Evolutionary conservation across 495 filamentous ascomycete species (phyloP), one percentile per base, ranked within the genome.

Genomic region (Hypoxylon crocopeplum): DNA sequence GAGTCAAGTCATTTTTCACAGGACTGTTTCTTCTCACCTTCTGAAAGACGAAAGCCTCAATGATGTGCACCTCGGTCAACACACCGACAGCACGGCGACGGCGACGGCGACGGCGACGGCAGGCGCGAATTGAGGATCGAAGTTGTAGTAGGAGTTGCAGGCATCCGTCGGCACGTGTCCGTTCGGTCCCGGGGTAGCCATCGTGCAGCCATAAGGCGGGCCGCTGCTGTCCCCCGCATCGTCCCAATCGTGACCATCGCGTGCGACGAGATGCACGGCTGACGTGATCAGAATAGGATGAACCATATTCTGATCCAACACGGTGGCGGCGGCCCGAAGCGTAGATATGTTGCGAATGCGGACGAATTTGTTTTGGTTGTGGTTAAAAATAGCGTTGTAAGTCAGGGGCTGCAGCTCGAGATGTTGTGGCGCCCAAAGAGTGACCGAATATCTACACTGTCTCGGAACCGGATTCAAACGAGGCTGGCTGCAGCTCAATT

Each of bases 121-220:
- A 19, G 70, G 69, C 20, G 40, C 61, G 44, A 71, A 74, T 37
- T 64, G 67, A 8, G 73, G 72, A 51, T 75, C 58, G 48, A 66
- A 78, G 48, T 71, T 71, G 62, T 76, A 81, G 37, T 75, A 68
- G 2, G 76, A 61, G 53, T 76, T 73, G 60, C 75, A 79, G 1
- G 75, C 67, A 25, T 62, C 51, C 13, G 66, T 29, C 5, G 75
- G 75, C 1, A 79, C 75, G 46, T 77, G 65, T 25, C 74, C 72
- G 59, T 78, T 71, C 38, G 70, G 73, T 20, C 69, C 77, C 2
- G 78, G 76, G 7, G 56, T 69, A 1, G 69, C 70, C 32, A 68
- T 48, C 7, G 45, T 64, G 64, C 67, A 73, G 22, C 36, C 32
- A 20, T 17, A 20, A 12, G 44, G 25, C 22, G 24, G 24, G 24